Conservation (phyloP, 2,329 filamentous ascomycete genomes). For the Escovopsis sp. region DNA sequence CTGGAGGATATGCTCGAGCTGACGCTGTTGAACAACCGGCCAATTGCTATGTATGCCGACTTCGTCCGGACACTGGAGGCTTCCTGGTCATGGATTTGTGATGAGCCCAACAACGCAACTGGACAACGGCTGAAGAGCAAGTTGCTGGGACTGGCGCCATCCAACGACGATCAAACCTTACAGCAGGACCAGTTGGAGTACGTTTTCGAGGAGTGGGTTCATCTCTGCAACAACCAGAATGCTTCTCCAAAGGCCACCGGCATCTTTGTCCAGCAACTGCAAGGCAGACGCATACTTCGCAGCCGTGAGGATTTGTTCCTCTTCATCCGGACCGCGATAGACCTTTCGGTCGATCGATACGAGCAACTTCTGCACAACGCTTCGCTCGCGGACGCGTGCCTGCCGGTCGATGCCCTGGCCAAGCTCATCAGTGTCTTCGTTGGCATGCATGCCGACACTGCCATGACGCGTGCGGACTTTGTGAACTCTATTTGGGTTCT, state of each 20-base stretch:
- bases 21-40: slow-evolving; percentile 62
- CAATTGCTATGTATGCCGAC: slow-evolving; percentile 67
- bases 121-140: slow-evolving; percentile 60
- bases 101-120: slow-evolving; percentile 49
- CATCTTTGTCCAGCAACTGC: slow-evolving; percentile 74
- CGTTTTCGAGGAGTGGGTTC: slow-evolving; percentile 89
- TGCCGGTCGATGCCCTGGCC: slow-evolving; percentile 63
- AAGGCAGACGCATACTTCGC: slow-evolving; percentile 56
- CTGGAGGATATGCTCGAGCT: slow-evolving; percentile 68
- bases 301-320: slow-evolving; percentile 61
- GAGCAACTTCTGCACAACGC: slow-evolving; percentile 55
- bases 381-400: slow-evolving; percentile 40
- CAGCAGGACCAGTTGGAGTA: slow-evolving; percentile 83
- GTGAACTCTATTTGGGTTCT: slow-evolving; percentile 66
- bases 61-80: slow-evolving; percentile 72
- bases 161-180: slow-evolving; percentile 36
- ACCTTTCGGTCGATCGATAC: slow-evolving; percentile 62
- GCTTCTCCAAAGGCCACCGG: slow-evolving; percentile 56
- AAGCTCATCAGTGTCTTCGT: slow-evolving; percentile 67
- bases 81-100: slow-evolving; percentile 65
- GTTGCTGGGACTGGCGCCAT: slow-evolving; percentile 29
- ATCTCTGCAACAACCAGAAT: slow-evolving; percentile 63
- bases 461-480: slow-evolving; percentile 52
- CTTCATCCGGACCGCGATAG: slow-evolving; percentile 71
- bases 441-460: slow-evolving; percentile 51